These are phyloP conservation scores for Pseudopyrenochaeta lycopersici DNA, from an alignment of 2,329 filamentous ascomycete species.

Conservation along the genomic window DNA sequence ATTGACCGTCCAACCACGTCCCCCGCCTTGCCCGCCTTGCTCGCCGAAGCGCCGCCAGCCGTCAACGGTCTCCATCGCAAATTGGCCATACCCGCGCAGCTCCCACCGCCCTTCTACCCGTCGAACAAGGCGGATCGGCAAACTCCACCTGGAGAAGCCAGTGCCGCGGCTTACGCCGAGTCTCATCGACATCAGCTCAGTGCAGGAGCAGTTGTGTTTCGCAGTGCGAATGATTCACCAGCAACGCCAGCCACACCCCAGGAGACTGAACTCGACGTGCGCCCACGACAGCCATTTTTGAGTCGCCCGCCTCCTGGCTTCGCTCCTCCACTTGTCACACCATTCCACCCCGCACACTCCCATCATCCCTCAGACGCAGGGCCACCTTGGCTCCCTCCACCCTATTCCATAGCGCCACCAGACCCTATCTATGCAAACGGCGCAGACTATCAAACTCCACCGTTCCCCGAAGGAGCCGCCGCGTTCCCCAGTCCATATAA, in stretches of 20 bases:
- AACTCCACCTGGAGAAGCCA: constrained; percentile 31
- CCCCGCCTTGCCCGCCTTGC: not conserved
- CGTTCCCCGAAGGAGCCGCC: constrained; percentile 20
- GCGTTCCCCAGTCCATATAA: constrained; percentile 31
- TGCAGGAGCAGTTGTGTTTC: constrained; percentile 51
- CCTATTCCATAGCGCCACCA: constrained; percentile 38
- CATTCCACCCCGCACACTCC: constrained; percentile 44
- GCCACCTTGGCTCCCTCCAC: constrained; percentile 40
- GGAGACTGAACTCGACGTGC: constrained; percentile 28
- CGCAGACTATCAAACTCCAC: constrained; percentile 31
- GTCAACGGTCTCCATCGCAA: constrained; percentile 34
- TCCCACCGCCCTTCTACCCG: constrained; percentile 49
- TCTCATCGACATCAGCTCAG: constrained; percentile 36
- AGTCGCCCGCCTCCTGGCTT: constrained; percentile 45
- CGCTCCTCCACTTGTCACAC: constrained; percentile 37
- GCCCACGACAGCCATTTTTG: constrained; percentile 26
- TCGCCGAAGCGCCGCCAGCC: constrained; percentile 22
- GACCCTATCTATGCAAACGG: constrained; percentile 35
- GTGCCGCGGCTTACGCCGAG: constrained; percentile 12
- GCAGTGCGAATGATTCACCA: constrained; percentile 48
- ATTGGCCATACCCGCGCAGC: constrained; percentile 33
- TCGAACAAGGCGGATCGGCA: constrained; percentile 33
- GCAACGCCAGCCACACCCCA: constrained; percentile 48
- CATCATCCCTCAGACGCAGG: constrained; percentile 47
- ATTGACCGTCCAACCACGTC: constrained; percentile 1